Percentiles rank a stretch among this genome's conserved stretches.
phyloP scores from a whole-genome alignment of 352 stramenopile genomes.

The Pythium insidiosum region DNA sequence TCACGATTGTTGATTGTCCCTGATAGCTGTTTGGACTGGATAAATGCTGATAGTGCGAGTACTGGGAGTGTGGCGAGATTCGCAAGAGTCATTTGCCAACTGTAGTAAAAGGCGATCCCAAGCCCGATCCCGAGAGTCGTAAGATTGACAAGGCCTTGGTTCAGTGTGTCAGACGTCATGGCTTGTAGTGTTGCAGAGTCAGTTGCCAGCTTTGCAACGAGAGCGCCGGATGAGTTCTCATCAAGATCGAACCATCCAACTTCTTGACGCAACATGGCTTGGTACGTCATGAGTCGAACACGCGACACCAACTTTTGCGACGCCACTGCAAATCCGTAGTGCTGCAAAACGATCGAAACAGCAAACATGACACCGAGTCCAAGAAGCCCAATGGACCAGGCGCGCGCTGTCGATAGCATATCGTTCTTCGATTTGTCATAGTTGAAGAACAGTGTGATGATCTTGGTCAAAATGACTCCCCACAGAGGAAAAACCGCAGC shows the following conservation, averaged over 20 bases:
- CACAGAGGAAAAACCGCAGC: conserved; percentile 34
- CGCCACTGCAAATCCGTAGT: too few species aligned
- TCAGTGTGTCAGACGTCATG: too few species aligned
- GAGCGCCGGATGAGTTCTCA: conserved; percentile 50
- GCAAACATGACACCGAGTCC: conserved; percentile 27
- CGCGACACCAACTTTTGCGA: conserved; percentile 37
- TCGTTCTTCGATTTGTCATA: conserved; percentile 24
- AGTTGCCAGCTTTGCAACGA: conserved; percentile 53
- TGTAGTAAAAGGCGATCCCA: conserved; percentile 39
- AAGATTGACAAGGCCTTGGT: too few species aligned
- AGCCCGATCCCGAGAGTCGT: conserved; percentile 43
- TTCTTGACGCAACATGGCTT: conserved; percentile 60
- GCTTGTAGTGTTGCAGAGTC: too few species aligned
- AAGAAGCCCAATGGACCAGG: conserved; percentile 29
- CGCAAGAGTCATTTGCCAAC: conserved; percentile 50
- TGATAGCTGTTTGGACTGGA: conserved; percentile 30
- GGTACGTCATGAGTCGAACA: conserved; percentile 33
- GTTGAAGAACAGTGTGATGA: conserved; percentile 44
- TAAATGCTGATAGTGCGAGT: conserved; percentile 25
- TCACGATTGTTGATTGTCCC: conserved; percentile 27
- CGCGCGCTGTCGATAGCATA: conserved; percentile 25
- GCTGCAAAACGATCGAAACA: conserved; percentile 38
- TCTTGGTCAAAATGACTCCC: conserved; percentile 42
- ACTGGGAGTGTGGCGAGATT: conserved; percentile 21
- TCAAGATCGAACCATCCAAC: conserved; percentile 68